These are phyloP conservation scores for Mollisiaceae sp. DNA, from an alignment of 2,329 filamentous ascomycete genomes.

Conservation along the genomic window DNA sequence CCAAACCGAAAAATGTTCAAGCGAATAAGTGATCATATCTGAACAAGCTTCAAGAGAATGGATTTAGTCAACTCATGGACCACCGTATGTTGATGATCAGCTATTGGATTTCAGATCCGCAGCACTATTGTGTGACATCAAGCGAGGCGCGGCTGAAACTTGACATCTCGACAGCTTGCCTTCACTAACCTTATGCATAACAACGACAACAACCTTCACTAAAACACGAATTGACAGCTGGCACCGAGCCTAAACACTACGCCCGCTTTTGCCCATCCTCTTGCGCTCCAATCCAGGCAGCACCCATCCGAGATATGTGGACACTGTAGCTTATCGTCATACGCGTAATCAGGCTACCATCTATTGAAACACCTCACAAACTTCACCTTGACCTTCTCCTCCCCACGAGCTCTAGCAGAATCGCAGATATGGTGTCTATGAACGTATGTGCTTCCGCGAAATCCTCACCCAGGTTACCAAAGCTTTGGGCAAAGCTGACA, in stretches of 20 bases:
- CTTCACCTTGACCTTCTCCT: conserved; percentile 5
- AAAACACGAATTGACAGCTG: not conserved
- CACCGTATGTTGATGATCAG: not conserved
- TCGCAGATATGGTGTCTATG: conserved; percentile 31
- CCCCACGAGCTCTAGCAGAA: not conserved
- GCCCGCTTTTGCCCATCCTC: not conserved
- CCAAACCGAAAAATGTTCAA: too few relatives aligned
- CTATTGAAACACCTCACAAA: conserved; percentile 17
- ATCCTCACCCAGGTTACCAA: not conserved
- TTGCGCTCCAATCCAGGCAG: not conserved
- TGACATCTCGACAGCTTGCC: conserved; percentile 7
- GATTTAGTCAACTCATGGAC: too few relatives aligned
- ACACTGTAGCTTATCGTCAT: conserved; percentile 12
- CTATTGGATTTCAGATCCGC: not conserved
- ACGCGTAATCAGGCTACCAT: conserved; percentile 30
- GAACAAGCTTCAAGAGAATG: too few relatives aligned
- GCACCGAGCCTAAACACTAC: not conserved
- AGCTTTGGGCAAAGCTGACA: not conserved
- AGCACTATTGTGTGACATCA: not conserved
- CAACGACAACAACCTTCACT: not conserved
- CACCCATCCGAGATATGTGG: not conserved
- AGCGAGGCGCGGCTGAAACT: conserved; percentile 6
- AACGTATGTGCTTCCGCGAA: conserved; percentile 32
- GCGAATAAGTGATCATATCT: too few relatives aligned
- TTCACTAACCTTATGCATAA: not conserved